These are phyloP conservation scores for Malassezia dermatis DNA, from an alignment of 1,284 basidiomycete genomes.

Conservation along the genomic window DNA sequence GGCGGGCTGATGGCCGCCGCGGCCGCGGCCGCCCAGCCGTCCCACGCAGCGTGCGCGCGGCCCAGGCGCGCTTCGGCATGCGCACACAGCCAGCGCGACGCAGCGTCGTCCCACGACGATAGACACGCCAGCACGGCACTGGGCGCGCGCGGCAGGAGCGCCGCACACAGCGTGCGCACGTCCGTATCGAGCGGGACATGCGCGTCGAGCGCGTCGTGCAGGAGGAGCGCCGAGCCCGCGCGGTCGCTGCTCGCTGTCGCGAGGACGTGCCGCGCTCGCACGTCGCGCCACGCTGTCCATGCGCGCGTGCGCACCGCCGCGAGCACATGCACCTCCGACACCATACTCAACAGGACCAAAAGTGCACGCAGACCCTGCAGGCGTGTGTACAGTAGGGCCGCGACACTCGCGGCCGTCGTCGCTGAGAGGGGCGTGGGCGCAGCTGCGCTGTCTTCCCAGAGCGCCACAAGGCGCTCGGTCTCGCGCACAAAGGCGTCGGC, in stretches of 20 bases:
- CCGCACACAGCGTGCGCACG: background rate
- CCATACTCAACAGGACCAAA: background rate
- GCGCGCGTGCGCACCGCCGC: background rate
- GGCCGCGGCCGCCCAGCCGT: background rate
- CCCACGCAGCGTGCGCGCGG: background rate
- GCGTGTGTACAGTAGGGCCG: background rate
- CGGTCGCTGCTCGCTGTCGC: background rate
- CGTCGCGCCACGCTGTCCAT: background rate
- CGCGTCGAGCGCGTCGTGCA: background rate
- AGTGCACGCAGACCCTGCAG: background rate
- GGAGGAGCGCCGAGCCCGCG: background rate
- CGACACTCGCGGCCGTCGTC: background rate
- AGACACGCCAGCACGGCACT: background rate
- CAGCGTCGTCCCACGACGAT: background rate
- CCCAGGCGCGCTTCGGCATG: background rate
- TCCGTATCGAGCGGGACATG: background rate
- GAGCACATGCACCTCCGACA: background rate
- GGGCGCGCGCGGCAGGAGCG: background rate
- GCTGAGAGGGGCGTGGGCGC: background rate
- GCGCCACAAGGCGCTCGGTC: slow-evolving; percentile 8
- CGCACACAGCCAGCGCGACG: slow-evolving; percentile 2
- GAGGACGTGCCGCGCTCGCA: background rate
- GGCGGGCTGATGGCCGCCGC: background rate
- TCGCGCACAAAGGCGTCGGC: background rate
- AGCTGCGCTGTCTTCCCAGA: background rate